Conservation (phyloP, 345 rosid genomes). For the Jatropha curcas region DNA sequence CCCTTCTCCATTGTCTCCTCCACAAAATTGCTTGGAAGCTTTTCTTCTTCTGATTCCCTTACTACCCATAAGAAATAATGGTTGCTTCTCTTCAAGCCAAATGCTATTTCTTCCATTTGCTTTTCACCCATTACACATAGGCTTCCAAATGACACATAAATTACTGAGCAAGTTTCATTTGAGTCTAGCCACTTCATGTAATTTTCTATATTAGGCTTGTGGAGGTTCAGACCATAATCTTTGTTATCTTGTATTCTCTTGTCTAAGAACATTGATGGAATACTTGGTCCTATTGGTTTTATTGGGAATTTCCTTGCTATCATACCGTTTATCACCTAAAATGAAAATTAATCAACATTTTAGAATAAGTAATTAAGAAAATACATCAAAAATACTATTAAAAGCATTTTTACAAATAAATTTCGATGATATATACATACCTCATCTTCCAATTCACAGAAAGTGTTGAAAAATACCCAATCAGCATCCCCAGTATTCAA, state of each 20-base stretch:
- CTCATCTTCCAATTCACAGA: not conserved
- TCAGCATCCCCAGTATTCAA: conserved; percentile 33
- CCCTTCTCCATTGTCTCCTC: conserved; percentile 38
- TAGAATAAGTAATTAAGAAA: no score
- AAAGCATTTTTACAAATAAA: no score
- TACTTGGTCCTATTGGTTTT: conserved; percentile 32
- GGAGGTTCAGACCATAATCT: conserved; percentile 35
- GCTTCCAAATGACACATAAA: conserved; percentile 63
- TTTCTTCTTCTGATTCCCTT: conserved; percentile 46
- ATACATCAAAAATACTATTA: no score
- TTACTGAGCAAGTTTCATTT: conserved; percentile 45
- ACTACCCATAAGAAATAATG: conserved; percentile 56
- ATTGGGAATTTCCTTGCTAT: conserved; percentile 13
- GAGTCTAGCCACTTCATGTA: conserved; percentile 53
- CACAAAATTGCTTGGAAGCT: conserved; percentile 33
- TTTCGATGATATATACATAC: not conserved
- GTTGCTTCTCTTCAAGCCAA: conserved; percentile 39
- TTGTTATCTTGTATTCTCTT: conserved; percentile 27
- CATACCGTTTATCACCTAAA: conserved; percentile 1
- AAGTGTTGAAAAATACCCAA: conserved; percentile 39
- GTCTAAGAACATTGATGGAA: conserved; percentile 43
- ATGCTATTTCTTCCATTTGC: conserved; percentile 53
- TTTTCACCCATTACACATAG: conserved; percentile 40
- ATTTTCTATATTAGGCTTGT: conserved; percentile 28
- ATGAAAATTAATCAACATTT: no score